Evolutionary conservation across 2,329 filamentous ascomycete genomes (phyloP).

Genomic region (Fusarium anthophilum): DNA sequence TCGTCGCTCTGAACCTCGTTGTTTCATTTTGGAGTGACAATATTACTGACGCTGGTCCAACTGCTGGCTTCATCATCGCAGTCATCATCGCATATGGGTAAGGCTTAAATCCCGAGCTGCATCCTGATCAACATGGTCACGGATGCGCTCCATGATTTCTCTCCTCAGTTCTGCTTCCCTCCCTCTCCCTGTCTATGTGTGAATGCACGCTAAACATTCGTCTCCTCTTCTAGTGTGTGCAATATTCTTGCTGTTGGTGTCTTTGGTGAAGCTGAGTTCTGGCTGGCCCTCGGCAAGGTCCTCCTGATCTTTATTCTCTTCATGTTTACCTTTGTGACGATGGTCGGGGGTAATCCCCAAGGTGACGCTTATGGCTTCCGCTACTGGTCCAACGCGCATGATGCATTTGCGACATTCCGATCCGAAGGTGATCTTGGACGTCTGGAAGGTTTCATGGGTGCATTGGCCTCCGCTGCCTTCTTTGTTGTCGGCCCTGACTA

Average conservation of each 20-base stretch:
- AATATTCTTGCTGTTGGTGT: constrained; percentile 51
- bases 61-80: constrained; percentile 44
- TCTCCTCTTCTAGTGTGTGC: constrained; percentile 25
- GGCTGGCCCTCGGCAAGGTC: constrained; percentile 32
- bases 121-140: constrained; percentile 32
- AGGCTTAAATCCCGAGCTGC: constrained; percentile 19
- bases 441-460: constrained; percentile 32
- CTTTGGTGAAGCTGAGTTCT: constrained; percentile 39
- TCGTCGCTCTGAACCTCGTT: constrained; percentile 46
- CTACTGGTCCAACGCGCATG: constrained; percentile 25
- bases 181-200: not conserved
- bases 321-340: constrained; percentile 35
- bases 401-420: constrained; percentile 25
- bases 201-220: constrained; percentile 31
- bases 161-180: not conserved
- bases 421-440: constrained; percentile 27
- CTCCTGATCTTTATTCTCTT: constrained; percentile 37
- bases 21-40: constrained; percentile 43
- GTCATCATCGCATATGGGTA: constrained; percentile 37
- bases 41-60: constrained; percentile 28
- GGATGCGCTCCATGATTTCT: constrained; percentile 24
- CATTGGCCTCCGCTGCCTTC: constrained; percentile 24
- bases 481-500: constrained; percentile 34
- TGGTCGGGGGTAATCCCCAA: constrained; percentile 33
- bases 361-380: constrained; percentile 33